These are phyloP conservation scores for Xenosphaeropsis pyriputrescens DNA, from an alignment of 2,329 filamentous ascomycete genomes.

Conservation along the genomic window DNA sequence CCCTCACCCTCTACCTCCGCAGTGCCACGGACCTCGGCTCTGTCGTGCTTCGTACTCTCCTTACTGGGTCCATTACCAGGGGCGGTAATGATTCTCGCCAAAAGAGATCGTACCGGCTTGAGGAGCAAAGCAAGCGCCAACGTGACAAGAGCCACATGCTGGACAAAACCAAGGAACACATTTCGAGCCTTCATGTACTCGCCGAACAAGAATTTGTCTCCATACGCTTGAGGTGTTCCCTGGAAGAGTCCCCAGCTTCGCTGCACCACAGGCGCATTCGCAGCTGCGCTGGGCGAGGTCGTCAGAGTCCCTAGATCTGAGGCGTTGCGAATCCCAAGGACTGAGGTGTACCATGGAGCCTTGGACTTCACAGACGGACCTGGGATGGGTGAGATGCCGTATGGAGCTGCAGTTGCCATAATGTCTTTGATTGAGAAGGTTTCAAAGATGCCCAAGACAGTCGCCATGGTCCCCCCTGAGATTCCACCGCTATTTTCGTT, in stretches of 20 bases:
- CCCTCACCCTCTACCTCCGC: constrained; percentile 38
- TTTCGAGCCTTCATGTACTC: constrained; percentile 38
- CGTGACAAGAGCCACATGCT: constrained; percentile 33
- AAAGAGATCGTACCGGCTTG: constrained; percentile 23
- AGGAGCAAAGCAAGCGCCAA: constrained; percentile 23
- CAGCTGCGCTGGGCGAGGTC: constrained; percentile 31
- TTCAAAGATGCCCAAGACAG: constrained; percentile 45
- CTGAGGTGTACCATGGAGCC: constrained; percentile 24
- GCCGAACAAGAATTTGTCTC: constrained; percentile 42
- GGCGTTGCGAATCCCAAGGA: constrained; percentile 33
- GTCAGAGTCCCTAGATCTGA: constrained; percentile 40
- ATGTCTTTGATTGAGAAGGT: constrained; percentile 33
- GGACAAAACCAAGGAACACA: constrained; percentile 30
- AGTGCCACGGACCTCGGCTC: constrained; percentile 47
- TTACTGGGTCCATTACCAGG: constrained; percentile 38
- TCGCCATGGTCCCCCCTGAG: constrained; percentile 56
- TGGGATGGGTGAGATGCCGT: constrained; percentile 39
- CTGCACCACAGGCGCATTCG: constrained; percentile 40
- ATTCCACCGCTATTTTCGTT: constrained; percentile 26
- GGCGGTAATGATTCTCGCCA: constrained; percentile 28
- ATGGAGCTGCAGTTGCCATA: constrained; percentile 29
- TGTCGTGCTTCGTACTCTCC: constrained; percentile 40
- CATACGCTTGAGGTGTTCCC: constrained; percentile 30
- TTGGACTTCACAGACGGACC: constrained; percentile 14
- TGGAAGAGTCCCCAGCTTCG: constrained; percentile 45